Evolutionary conservation across 1,284 basidiomycete species (phyloP).

Genomic region (Gymnopus androsaceus): DNA sequence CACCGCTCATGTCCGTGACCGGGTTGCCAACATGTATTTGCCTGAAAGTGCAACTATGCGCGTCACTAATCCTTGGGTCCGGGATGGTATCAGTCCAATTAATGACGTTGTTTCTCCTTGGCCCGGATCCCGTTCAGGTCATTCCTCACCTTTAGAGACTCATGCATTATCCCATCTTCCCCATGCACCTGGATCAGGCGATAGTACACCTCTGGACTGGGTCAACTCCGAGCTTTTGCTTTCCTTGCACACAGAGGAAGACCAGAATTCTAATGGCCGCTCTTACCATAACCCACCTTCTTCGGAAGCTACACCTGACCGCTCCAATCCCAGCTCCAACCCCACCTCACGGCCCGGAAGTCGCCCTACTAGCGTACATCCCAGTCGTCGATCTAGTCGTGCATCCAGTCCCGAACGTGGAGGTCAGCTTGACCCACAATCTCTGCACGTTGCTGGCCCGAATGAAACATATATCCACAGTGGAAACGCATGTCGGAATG

Average conservation of each 20-base stretch:
- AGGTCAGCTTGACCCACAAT: constrained; percentile 17
- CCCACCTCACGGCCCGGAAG: constrained; percentile 33
- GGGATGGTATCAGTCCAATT: constrained; percentile 37
- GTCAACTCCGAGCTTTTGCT: constrained; percentile 81
- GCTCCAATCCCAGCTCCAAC: constrained; percentile 30
- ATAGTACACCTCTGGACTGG: constrained; percentile 65
- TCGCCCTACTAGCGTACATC: constrained; percentile 36
- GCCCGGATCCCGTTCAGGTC: constrained; percentile 29
- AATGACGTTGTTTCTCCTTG: constrained; percentile 21
- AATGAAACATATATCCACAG: constrained; percentile 55
- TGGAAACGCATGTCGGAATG: constrained; percentile 48
- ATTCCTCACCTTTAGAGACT: constrained; percentile 38
- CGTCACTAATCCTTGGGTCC: constrained; percentile 64
- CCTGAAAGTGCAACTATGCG: constrained; percentile 66
- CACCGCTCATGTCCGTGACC: constrained; percentile 83
- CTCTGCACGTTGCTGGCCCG: constrained; percentile 21
- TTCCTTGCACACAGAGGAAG: constrained; percentile 45
- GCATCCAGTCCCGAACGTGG: constrained; percentile 51
- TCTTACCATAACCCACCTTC: constrained; percentile 13
- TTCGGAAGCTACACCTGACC: constrained; percentile 26
- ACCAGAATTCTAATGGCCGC: constrained; percentile 19
- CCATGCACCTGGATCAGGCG: constrained; percentile 42
- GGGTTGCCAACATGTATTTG: constrained; percentile 80
- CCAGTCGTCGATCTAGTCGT: constrained; percentile 49
- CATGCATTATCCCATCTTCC: constrained; percentile 46